A percentile compares a stretch with the other conserved stretches of the same genome.
These are phyloP conservation scores for Omphalotus guepiniiformis DNA, from an alignment of 768 basidiomycete genomes.

Conservation along the genomic window DNA sequence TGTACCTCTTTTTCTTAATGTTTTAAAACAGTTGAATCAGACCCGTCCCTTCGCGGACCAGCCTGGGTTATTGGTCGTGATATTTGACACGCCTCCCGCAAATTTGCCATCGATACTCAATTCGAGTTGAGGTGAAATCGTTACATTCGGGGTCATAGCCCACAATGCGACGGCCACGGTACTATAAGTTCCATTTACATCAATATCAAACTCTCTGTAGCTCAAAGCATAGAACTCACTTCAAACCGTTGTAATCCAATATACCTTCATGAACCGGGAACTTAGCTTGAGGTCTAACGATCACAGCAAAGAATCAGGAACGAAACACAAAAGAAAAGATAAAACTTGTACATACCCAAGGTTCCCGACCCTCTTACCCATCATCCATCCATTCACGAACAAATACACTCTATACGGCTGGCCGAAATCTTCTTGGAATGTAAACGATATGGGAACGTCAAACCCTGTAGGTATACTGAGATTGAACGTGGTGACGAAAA, in stretches of 20 bases:
- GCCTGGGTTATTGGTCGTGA: slow-evolving; percentile 31
- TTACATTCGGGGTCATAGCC: slow-evolving; percentile 32
- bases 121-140: slow-evolving; percentile 32
- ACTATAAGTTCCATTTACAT: slow-evolving; percentile 21
- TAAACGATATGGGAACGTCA: slow-evolving; percentile 72
- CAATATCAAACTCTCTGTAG: background rate
- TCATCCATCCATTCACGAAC: slow-evolving; percentile 89
- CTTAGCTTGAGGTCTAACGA: slow-evolving; percentile 61
- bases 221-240: slow-evolving; percentile 39
- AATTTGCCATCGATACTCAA: slow-evolving; percentile 35
- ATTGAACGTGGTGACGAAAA: slow-evolving; percentile 74
- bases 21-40: too few species aligned
- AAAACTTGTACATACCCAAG: slow-evolving; percentile 45
- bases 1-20: too few species aligned
- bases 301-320: background rate
- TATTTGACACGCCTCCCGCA: slow-evolving; percentile 43
- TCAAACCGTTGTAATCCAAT: slow-evolving; percentile 63
- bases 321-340: background rate
- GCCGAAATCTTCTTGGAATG: slow-evolving; percentile 52
- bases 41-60: slow-evolving; percentile 2
- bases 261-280: slow-evolving; percentile 87
- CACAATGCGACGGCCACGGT: slow-evolving; percentile 53
- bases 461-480: slow-evolving; percentile 52
- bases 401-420: slow-evolving; percentile 70
- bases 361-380: slow-evolving; percentile 75